Base-by-base conservation (phyloP, 2,329 filamentous ascomycete genomes). In the Talaromyces sp. region DNA sequence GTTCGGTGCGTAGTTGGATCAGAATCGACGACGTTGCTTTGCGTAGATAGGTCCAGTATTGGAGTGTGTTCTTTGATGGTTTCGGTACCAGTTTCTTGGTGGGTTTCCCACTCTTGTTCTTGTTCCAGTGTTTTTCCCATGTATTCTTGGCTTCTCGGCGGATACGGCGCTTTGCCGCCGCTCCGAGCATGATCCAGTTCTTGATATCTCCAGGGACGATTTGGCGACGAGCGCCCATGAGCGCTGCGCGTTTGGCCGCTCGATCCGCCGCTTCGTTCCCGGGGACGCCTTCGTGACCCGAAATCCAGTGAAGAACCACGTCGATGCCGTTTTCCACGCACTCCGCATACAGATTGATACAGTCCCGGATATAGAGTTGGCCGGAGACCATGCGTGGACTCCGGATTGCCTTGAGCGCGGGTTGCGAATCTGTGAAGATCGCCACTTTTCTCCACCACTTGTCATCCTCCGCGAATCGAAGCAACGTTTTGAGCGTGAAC, bases 21-120 rank as follows among this genome's bases (percentile, higher is more conserved):
- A 63, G 31, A 13, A 63, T 56, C 27, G 61, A 63, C 27, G 61
- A 35, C 4, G 47, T 57, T 1, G 61, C 61, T 17, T 63, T 63
- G n/a, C 61, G 25, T 17, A 63, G 41, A 22, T 33, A 19, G 5
- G 7, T 2, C 61, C 61, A 63, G 6, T 63, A 58, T 7, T n/a
- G 61, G 1, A 58, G 27, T 3, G 1, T 41, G 17, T 31, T 35
- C 25, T 45, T 31, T 10, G 25, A 39, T 6, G 50, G 61, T 8
- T 4, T 7, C 1, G 22, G 8, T 1, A 63, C 13, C 5, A 63
- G 39, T 13, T 25, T 22, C 2, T 37, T 54, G 6, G 52, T 62
- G 7, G 60, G 60, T 33, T 54, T 54, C 2, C 45, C 60, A 17
- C 17, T 43, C 2, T 47, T 62, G 2, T 15, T 4, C 17, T 33